Evolutionary conservation across 495 filamentous ascomycete genomes (phyloP).

Genomic region (Podospora appendiculata): DNA sequence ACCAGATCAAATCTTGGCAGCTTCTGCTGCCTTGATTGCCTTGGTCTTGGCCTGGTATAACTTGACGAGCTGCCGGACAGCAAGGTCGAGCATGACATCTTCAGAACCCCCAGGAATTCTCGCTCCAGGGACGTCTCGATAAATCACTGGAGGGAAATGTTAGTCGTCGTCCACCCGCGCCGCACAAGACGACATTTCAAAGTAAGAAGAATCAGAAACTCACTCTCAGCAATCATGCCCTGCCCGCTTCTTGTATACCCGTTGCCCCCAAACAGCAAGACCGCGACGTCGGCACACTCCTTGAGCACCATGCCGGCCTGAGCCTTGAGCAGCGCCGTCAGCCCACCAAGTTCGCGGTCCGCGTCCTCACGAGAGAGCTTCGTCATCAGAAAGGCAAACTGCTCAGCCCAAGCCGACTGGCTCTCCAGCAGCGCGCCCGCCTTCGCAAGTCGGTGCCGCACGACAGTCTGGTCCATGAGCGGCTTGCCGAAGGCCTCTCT

Average conservation of each 20-base stretch:
- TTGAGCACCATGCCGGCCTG: conserved; percentile 62
- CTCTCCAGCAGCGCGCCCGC: conserved; percentile 61
- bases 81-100: conserved; percentile 67
- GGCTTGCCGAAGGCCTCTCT: conserved; percentile 70
- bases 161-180: neutral
- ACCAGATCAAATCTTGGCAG: conserved; percentile 3
- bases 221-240: conserved; percentile 64
- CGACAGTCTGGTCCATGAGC: conserved; percentile 64
- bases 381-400: conserved; percentile 63
- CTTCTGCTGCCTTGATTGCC: conserved; percentile 35
- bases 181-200: neutral
- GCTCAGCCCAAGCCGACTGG: conserved; percentile 67
- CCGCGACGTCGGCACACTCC: conserved; percentile 59
- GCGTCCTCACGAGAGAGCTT: conserved; percentile 54
- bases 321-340: conserved; percentile 65
- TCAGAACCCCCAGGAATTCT: conserved; percentile 66
- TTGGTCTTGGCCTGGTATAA: conserved; percentile 58
- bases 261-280: conserved; percentile 66
- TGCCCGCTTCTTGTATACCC: conserved; percentile 61
- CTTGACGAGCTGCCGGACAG: conserved; percentile 65
- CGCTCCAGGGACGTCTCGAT: conserved; percentile 55
- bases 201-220: conserved; percentile 6
- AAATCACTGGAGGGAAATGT: conserved; percentile 22
- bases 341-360: conserved; percentile 57
- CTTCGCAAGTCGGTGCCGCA: conserved; percentile 63